Evolutionary conservation across 169 alveolate species (phyloP), one percentile per base, ranked within the genome.

Genomic region (Plasmodium adleri): DNA sequence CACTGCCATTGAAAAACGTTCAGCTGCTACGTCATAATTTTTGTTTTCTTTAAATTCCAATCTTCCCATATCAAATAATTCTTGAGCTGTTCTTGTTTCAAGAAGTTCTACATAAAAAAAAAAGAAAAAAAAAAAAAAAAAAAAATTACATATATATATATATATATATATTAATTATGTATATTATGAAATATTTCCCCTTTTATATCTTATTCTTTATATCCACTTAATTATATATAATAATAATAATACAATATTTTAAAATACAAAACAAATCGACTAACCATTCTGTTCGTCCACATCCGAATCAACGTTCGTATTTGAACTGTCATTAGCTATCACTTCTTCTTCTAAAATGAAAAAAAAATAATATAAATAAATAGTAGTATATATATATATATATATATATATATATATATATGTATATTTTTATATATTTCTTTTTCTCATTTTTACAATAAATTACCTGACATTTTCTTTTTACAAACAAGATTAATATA

Each of bases 1-100:
- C 17, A 76, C 89, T 17, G 89, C 89, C 89, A 76, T 76, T 13
- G 89, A 76, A 76, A 76, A 76, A 39, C 89, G 22, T 26, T 76
- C 89, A 17, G 89, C 63, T 12, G 89, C 89, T 24, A 76, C 78
- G 12, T 76, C 89, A 56, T 64, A 76, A 71, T 76, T 76, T 64
- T 76, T 76, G 32, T 63, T 76, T 68, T 76, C 89, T 72, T 76
- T 76, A 13, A 76, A 76, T 76, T 76, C 89, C n/a, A 76, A 72
- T 7, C 43, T 76, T 52, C 89, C 89, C 89, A 76, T 76, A 59
- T 76, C 89, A 47, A 76, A 76, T 58, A 76, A 68, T 76, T 76
- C 89, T 22, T 76, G 75, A 13, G 89, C 89, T 58, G 89, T 76
- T 50, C 49, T 63, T 71, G 64, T 76, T 28, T 76, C 76, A 66